A percentile compares a stretch with the other conserved stretches of the same genome.
Conservation (phyloP, 2,329 filamentous ascomycete genomes). For the Thermochaetoides dissita region DNA sequence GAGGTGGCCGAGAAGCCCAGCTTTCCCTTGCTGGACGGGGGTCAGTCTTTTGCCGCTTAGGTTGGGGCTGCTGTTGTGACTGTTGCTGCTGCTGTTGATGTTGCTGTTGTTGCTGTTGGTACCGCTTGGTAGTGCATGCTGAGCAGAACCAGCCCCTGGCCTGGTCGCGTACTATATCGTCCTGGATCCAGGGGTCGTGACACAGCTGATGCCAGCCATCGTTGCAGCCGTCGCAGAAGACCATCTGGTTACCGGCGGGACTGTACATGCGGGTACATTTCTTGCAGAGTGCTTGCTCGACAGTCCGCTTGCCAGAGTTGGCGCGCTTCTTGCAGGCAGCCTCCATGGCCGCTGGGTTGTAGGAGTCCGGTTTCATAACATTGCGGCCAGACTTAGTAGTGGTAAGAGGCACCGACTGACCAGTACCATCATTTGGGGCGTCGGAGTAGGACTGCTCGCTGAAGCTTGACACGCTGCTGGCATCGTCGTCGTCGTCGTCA, state of each 20-base stretch:
- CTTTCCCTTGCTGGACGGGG: slow-evolving; percentile 16
- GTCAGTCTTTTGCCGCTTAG: background rate
- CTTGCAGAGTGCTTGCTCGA: slow-evolving; percentile 51
- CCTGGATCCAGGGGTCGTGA: slow-evolving; percentile 61
- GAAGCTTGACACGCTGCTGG: slow-evolving; percentile 12
- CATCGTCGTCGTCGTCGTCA: slow-evolving; percentile 12
- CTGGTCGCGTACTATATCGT: slow-evolving; percentile 51
- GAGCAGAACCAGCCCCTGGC: slow-evolving; percentile 60
- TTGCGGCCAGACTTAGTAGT: slow-evolving; percentile 65
- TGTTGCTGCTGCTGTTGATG: slow-evolving; percentile 9
- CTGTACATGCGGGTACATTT: slow-evolving; percentile 60
- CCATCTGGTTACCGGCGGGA: slow-evolving; percentile 62
- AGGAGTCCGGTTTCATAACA: slow-evolving; percentile 50
- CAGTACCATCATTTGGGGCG: too few relatives aligned
- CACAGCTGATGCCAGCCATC: slow-evolving; percentile 69
- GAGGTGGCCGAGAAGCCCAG: slow-evolving; percentile 24
- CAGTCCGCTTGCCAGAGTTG: slow-evolving; percentile 43
- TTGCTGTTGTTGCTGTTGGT: slow-evolving; percentile 11
- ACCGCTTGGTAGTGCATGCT: slow-evolving; percentile 33
- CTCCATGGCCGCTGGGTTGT: slow-evolving; percentile 42
- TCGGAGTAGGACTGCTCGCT: slow-evolving; percentile 17
- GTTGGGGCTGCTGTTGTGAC: background rate
- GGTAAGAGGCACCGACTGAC: slow-evolving; percentile 30
- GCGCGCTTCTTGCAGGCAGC: slow-evolving; percentile 24
- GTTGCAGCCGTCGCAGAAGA: slow-evolving; percentile 75